Conservation (phyloP, 1,284 basidiomycete genomes). For the Ustanciosporium gigantosporum region DNA sequence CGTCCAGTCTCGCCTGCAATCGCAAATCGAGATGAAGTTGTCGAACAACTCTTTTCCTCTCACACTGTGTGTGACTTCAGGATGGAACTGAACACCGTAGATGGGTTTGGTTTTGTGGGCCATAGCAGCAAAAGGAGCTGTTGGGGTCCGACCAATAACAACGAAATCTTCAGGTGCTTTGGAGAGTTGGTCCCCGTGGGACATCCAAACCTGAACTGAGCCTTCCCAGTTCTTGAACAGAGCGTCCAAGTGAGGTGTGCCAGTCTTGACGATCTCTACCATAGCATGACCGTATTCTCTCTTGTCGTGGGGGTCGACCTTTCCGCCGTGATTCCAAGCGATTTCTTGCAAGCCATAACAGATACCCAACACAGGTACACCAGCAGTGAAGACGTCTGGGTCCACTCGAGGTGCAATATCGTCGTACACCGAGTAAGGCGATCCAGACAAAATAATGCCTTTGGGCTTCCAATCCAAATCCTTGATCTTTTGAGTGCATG, state of each 20-base stretch:
- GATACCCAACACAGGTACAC: constrained; percentile 91
- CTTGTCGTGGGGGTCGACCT: constrained; percentile 85
- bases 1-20: constrained; percentile 83
- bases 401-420: constrained; percentile 90
- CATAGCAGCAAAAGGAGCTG: constrained; percentile 90
- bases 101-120: constrained; percentile 87
- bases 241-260: constrained; percentile 67
- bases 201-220: constrained; percentile 95
- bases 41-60: constrained; percentile 89
- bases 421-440: constrained; percentile 98
- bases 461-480: constrained; percentile 93
- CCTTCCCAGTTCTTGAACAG: constrained; percentile 83
- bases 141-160: constrained; percentile 82
- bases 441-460: constrained; percentile 96
- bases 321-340: constrained; percentile 83
- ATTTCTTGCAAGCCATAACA: constrained; percentile 99
- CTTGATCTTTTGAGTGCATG: constrained; percentile 89
- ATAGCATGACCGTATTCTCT: constrained; percentile 93
- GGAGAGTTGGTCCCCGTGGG: constrained; percentile 92
- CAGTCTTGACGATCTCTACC: constrained; percentile 75
- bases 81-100: constrained; percentile 98
- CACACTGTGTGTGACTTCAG: constrained; percentile 94
- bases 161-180: constrained; percentile 81
- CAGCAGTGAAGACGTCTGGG: constrained; percentile 86
- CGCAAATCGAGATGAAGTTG: constrained; percentile 82